Evolutionary conservation across 2,329 filamentous ascomycete species (phyloP).

Genomic region (Rhexocercosporidium sp.): DNA sequence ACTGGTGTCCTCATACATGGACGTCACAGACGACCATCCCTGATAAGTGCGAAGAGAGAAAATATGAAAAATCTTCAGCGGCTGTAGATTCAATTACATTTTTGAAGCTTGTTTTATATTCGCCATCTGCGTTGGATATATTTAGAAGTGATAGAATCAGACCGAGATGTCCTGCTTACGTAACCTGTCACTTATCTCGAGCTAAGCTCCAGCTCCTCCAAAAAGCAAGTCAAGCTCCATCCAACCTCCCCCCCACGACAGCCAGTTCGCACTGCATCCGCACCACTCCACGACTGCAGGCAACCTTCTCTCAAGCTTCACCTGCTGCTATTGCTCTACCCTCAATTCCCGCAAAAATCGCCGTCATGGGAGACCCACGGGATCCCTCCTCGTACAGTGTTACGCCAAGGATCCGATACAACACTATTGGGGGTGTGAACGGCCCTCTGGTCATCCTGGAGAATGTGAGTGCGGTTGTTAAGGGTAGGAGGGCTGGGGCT

Average conservation of each 20-base stretch:
- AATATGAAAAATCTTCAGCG: too few species aligned
- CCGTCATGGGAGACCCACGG: constrained; percentile 44
- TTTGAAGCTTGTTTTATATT: too few species aligned
- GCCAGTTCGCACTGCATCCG: constrained; percentile 13
- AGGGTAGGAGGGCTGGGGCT: not conserved
- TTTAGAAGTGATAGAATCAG: not conserved
- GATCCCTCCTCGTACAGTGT: constrained; percentile 50
- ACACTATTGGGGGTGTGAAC: constrained; percentile 98
- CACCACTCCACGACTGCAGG: constrained; percentile 18
- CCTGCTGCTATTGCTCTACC: constrained; percentile 5
- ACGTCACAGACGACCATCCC: too few species aligned
- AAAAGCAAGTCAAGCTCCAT: constrained; percentile 20
- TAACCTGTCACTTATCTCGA: constrained; percentile 25
- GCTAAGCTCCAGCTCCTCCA: constrained; percentile 25
- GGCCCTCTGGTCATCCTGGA: constrained; percentile 97
- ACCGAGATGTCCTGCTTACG: constrained; percentile 1
- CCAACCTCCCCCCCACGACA: constrained; percentile 25
- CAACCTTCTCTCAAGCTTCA: constrained; percentile 23
- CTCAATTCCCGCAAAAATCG: constrained; percentile 12
- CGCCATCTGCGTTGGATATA: not conserved
- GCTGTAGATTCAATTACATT: too few species aligned
- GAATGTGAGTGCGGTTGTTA: constrained; percentile 66
- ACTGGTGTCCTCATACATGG: too few species aligned
- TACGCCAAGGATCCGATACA: constrained; percentile 85
- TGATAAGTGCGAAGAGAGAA: too few species aligned